Evolutionary conservation across 768 basidiomycete genomes (phyloP).

Genomic region (Tulasnella sp.): DNA sequence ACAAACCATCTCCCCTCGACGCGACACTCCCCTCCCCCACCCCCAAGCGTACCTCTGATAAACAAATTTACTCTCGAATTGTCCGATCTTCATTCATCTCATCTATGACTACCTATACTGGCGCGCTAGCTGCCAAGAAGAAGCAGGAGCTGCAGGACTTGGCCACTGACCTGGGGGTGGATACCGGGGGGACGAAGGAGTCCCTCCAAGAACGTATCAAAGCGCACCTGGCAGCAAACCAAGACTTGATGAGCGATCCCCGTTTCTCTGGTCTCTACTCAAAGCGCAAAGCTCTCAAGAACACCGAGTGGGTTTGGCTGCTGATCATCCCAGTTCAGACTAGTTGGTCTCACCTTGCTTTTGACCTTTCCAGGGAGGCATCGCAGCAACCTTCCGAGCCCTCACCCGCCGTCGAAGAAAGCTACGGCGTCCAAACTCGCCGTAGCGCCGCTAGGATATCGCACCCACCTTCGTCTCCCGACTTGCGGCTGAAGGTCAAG

Average conservation of each 20-base stretch:
- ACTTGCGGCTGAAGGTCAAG: not conserved
- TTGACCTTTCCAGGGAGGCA: slow-evolving; percentile 13
- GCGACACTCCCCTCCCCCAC: no score
- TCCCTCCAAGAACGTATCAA: slow-evolving; percentile 51
- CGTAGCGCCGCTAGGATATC: slow-evolving; percentile 1
- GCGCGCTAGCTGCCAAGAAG: slow-evolving; percentile 35
- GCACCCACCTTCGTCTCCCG: not conserved
- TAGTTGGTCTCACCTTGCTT: slow-evolving; percentile 27
- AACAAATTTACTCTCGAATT: no score
- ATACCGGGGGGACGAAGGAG: slow-evolving; percentile 49
- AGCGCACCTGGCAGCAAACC: slow-evolving; percentile 42
- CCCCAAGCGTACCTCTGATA: no score
- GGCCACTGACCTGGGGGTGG: slow-evolving; percentile 35
- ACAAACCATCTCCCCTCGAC: no score
- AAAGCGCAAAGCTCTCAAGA: slow-evolving; percentile 13
- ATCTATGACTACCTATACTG: slow-evolving; percentile 4
- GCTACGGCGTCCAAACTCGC: slow-evolving; percentile 3
- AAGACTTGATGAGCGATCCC: slow-evolving; percentile 45
- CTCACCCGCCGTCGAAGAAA: slow-evolving; percentile 26
- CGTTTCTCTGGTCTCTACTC: slow-evolving; percentile 44
- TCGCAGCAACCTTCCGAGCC: slow-evolving; percentile 16
- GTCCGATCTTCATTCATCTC: no score
- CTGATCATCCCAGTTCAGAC: not conserved
- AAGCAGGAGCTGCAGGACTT: slow-evolving; percentile 56
- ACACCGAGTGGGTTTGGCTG: not conserved